phyloP scores from a whole-genome alignment of 495 filamentous ascomycete genomes.

The Daldinia vernicosa region DNA sequence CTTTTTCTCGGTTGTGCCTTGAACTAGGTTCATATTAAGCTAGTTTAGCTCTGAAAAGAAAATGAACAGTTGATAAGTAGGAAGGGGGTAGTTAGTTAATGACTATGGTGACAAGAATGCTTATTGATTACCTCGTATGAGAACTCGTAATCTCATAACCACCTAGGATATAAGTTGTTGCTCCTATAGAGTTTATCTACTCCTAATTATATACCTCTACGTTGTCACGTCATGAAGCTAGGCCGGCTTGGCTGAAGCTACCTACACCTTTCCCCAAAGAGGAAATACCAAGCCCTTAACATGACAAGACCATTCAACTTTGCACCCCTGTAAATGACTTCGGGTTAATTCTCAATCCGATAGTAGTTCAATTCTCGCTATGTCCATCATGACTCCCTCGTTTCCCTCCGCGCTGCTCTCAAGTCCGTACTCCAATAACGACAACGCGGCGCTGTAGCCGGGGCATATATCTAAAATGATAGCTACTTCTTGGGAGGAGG shows the following conservation, averaged over 20 bases:
- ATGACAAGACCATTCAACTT: background rate
- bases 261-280: background rate
- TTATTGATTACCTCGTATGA: too few species aligned
- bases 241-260: background rate
- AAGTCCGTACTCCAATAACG: background rate
- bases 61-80: too few species aligned
- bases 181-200: too few species aligned
- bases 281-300: constrained; percentile 1
- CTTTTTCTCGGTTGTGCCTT: too few species aligned
- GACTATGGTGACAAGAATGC: too few species aligned
- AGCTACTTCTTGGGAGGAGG: background rate
- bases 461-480: background rate
- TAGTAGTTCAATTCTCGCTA: background rate
- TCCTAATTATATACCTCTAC: too few species aligned
- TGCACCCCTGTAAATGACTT: background rate
- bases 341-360: background rate
- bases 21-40: too few species aligned
- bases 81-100: too few species aligned
- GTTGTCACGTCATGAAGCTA: background rate
- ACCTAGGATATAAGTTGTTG: too few species aligned
- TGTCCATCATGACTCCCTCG: background rate
- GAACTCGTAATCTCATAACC: too few species aligned
- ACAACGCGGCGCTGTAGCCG: background rate
- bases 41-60: too few species aligned
- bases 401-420: background rate